Percentiles rank a stretch among this genome's conserved stretches.
These are phyloP conservation scores for Fusarium dimerum DNA, from an alignment of 2,329 filamentous ascomycete genomes.

Conservation along the genomic window DNA sequence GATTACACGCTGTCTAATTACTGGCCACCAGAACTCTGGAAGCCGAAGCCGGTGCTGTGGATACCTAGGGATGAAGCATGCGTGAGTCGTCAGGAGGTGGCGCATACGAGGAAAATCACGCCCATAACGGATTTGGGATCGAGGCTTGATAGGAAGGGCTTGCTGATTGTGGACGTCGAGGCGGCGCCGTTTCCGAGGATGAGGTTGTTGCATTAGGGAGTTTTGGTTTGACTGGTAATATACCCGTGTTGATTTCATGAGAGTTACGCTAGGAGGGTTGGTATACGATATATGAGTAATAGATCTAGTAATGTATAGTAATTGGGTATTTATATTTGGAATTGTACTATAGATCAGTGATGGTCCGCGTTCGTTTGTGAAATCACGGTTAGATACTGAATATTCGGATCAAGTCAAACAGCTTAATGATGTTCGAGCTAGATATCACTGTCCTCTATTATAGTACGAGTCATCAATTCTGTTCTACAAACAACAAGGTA, in stretches of 20 bases:
- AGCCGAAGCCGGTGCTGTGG: slow-evolving; percentile 72
- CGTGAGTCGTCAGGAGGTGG: slow-evolving; percentile 75
- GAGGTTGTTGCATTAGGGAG: slow-evolving; percentile 41
- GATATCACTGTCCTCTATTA: too few relatives aligned
- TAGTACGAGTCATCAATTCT: too few relatives aligned
- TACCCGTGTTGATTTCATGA: slow-evolving; percentile 28
- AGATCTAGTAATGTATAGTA: too few relatives aligned
- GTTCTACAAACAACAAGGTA: too few relatives aligned
- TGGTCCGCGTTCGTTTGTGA: too few relatives aligned
- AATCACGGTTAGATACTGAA: too few relatives aligned
- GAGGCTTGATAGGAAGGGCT: slow-evolving; percentile 35
- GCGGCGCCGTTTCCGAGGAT: slow-evolving; percentile 39
- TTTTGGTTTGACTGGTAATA: slow-evolving; percentile 22
- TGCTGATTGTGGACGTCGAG: slow-evolving; percentile 38
- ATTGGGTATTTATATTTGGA: too few relatives aligned
- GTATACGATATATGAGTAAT: not conserved
- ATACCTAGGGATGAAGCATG: slow-evolving; percentile 76
- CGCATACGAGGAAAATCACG: slow-evolving; percentile 69
- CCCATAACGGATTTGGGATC: slow-evolving; percentile 68
- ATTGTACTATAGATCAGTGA: too few relatives aligned
- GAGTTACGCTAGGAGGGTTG: slow-evolving; percentile 9
- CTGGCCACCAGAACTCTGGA: slow-evolving; percentile 66
- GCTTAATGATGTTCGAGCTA: too few relatives aligned
- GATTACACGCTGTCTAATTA: slow-evolving; percentile 63
- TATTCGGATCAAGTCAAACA: too few relatives aligned